A percentile compares a stretch with the other conserved stretches of the same genome.
These are phyloP conservation scores for Cutaneotrichosporon sp. DNA, from an alignment of 1,284 basidiomycete genomes.

Conservation along the genomic window DNA sequence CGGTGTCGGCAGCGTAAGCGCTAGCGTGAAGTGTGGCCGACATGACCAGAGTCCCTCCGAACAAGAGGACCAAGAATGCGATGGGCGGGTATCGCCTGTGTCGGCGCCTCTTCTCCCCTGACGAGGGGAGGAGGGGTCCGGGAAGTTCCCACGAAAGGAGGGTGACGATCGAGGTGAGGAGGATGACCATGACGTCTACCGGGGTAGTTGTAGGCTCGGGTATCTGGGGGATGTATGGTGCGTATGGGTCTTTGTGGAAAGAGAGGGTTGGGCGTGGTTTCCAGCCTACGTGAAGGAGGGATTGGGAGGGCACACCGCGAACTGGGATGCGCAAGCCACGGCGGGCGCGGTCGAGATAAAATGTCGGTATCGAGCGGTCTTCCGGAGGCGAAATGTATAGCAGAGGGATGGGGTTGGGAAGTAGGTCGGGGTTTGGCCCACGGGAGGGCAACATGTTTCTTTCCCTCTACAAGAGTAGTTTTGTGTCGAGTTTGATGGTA, in stretches of 20 bases:
- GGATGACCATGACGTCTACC: neutral
- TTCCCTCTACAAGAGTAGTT: too few relatives aligned
- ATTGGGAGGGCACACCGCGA: neutral
- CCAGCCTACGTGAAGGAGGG: neutral
- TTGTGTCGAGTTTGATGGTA: too few relatives aligned
- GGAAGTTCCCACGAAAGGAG: neutral
- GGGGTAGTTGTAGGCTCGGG: neutral
- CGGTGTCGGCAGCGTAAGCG: neutral
- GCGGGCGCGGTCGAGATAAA: neutral
- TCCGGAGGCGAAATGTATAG: neutral
- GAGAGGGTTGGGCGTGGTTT: neutral
- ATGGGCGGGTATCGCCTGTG: neutral
- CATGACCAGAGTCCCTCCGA: conserved; percentile 4
- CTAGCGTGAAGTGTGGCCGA: neutral
- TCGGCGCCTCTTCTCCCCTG: neutral
- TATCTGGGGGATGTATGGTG: conserved; percentile 1
- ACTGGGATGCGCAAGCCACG: neutral
- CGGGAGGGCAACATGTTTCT: neutral
- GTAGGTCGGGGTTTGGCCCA: neutral
- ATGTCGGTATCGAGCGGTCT: neutral
- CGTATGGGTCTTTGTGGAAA: neutral
- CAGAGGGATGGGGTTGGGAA: neutral
- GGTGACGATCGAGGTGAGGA: neutral
- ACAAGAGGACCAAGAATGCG: neutral
- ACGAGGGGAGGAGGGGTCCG: neutral